A percentile compares a stretch with the other conserved stretches of the same genome.
phyloP scores from a whole-genome alignment of 306 rosid species.

The Clitoria ternatea region DNA sequence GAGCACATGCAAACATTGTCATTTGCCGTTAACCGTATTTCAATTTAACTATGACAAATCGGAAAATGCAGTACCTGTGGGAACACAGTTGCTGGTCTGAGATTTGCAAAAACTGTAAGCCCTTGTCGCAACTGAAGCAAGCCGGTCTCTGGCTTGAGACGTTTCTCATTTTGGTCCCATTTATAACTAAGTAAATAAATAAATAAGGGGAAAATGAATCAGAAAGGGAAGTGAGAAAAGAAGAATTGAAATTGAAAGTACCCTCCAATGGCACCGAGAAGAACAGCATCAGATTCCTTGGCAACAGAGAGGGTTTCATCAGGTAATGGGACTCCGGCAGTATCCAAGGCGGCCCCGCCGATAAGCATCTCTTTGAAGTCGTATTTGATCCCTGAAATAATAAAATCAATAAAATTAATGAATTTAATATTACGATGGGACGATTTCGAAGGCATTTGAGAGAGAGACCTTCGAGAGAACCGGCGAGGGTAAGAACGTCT shows the following conservation, averaged over 20 bases:
- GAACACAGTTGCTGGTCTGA: slow-evolving; percentile 74
- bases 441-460: not conserved
- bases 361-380: slow-evolving; percentile 65
- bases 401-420: too few species aligned
- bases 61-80: slow-evolving; percentile 51
- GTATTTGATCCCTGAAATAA: slow-evolving; percentile 50
- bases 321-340: slow-evolving; percentile 78
- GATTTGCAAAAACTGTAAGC: slow-evolving; percentile 77
- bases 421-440: too few species aligned
- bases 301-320: slow-evolving; percentile 70
- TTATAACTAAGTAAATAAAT: slow-evolving; percentile 49
- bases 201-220: not conserved
- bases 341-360: slow-evolving; percentile 92
- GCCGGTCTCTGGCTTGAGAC: slow-evolving; percentile 90
- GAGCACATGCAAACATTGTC: not conserved
- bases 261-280: slow-evolving; percentile 95
- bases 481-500: slow-evolving; percentile 63
- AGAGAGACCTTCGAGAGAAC: slow-evolving; percentile 52
- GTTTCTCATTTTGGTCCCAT: slow-evolving; percentile 78
- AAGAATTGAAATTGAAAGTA: slow-evolving; percentile 14
- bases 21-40: not conserved
- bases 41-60: not conserved
- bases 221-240: not conserved
- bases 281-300: slow-evolving; percentile 73
- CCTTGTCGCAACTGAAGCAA: slow-evolving; percentile 66